Conservation (phyloP, 805 yeast genomes). For the Pichia californica region DNA sequence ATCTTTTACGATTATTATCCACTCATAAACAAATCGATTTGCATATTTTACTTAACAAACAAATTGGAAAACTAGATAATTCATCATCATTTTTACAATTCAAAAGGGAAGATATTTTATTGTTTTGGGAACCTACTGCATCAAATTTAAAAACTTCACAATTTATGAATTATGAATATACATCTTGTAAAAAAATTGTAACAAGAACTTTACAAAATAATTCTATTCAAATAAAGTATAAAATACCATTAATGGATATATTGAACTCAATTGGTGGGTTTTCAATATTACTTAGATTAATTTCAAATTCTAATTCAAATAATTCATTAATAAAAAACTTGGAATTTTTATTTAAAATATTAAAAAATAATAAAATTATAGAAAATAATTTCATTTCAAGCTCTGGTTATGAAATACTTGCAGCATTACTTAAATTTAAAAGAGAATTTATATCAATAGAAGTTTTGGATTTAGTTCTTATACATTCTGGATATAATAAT, state of each 20-base stretch:
- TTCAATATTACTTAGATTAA: slow-evolving; percentile 36
- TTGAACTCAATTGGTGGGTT: slow-evolving; percentile 48
- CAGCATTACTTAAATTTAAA: slow-evolving; percentile 46
- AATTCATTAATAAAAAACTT: slow-evolving; percentile 31
- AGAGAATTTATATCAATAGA: slow-evolving; percentile 33
- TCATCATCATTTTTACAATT: background rate
- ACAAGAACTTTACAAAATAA: too few relatives aligned
- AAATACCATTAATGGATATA: slow-evolving; percentile 6
- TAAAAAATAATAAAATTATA: slow-evolving; percentile 39
- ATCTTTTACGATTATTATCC: slow-evolving; percentile 30
- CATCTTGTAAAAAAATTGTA: too few relatives aligned
- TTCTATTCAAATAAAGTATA: too few relatives aligned
- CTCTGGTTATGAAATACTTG: slow-evolving; percentile 55
- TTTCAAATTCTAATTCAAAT: slow-evolving; percentile 38
- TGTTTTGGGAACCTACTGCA: background rate
- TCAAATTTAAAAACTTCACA: too few relatives aligned
- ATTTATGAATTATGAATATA: too few relatives aligned
- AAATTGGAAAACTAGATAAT: too few relatives aligned
- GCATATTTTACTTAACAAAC: background rate
- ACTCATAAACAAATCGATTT: background rate
- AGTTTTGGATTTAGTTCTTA: slow-evolving; percentile 42
- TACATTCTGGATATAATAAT: slow-evolving; percentile 51
- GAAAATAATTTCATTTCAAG: slow-evolving; percentile 53
- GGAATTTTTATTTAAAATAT: slow-evolving; percentile 35
- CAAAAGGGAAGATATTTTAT: background rate